These are phyloP conservation scores for maize (Zea mays) DNA, from an alignment of 176 grass and related monocot genomes.

Conservation along the genomic window DNA sequence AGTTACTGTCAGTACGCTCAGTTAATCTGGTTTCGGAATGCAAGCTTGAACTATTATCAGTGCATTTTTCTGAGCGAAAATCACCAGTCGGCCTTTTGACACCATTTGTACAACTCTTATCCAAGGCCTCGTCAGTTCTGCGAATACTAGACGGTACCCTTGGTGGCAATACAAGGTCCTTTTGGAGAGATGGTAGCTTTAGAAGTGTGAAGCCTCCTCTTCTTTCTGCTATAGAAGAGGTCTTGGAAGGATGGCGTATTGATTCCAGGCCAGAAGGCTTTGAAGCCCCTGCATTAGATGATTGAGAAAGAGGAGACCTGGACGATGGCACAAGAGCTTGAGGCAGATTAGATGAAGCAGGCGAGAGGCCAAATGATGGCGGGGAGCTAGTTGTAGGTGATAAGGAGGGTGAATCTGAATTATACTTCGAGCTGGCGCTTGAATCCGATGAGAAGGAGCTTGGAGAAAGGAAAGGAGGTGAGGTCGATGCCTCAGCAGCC, in stretches of 20 bases:
- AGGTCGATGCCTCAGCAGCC: slow-evolving; percentile 51
- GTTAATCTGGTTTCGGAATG: slow-evolving; percentile 29
- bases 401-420: slow-evolving; percentile 83
- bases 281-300: slow-evolving; percentile 51
- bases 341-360: slow-evolving; percentile 61
- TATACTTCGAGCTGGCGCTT: slow-evolving; percentile 78
- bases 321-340: slow-evolving; percentile 55
- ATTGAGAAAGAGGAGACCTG: slow-evolving; percentile 66
- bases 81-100: slow-evolving; percentile 30
- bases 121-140: slow-evolving; percentile 38
- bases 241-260: slow-evolving; percentile 55
- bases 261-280: slow-evolving; percentile 44
- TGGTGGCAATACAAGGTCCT: slow-evolving; percentile 62
- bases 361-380: slow-evolving; percentile 57
- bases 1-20: slow-evolving; percentile 40
- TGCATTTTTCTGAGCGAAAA: slow-evolving; percentile 33
- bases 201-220: slow-evolving; percentile 83
- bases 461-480: slow-evolving; percentile 88
- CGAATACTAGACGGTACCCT: slow-evolving; percentile 44
- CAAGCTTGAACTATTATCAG: slow-evolving; percentile 23
- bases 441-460: slow-evolving; percentile 86
- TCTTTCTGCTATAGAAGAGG: slow-evolving; percentile 88
- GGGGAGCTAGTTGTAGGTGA: slow-evolving; percentile 80
- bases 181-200: slow-evolving; percentile 70
- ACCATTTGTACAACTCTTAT: slow-evolving; percentile 57